Percentiles rank a stretch among this genome's conserved stretches.
Conservation (phyloP, 305 asterid species). For the Withania somnifera region DNA sequence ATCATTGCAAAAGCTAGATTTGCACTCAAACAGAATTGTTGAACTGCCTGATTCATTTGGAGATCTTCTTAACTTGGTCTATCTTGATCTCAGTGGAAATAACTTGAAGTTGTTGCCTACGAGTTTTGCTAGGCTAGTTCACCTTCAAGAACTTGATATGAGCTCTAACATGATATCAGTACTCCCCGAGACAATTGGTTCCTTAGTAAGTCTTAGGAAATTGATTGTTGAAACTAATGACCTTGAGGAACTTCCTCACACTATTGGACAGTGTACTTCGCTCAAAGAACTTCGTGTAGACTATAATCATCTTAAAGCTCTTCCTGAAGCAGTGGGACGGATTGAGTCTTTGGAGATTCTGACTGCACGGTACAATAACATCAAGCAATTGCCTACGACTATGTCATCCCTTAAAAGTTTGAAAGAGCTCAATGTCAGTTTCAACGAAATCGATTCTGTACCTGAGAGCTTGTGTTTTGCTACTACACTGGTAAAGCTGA, state of each 20-base stretch:
- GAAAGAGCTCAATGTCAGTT: constrained; percentile 72
- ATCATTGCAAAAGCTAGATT: constrained; percentile 53
- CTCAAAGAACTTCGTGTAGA: constrained; percentile 74
- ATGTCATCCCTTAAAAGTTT: constrained; percentile 64
- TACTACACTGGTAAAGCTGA: constrained; percentile 68
- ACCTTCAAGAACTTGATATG: constrained; percentile 69
- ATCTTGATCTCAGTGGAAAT: constrained; percentile 63
- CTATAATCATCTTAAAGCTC: constrained; percentile 83
- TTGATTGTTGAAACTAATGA: constrained; percentile 69
- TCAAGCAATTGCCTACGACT: constrained; percentile 77
- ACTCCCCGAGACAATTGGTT: constrained; percentile 80
- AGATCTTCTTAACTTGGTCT: constrained; percentile 53
- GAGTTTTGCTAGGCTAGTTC: constrained; percentile 40
- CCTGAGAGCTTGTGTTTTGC: constrained; percentile 98
- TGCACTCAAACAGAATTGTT: constrained; percentile 44
- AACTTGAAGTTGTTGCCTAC: constrained; percentile 59
- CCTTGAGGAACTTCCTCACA: constrained; percentile 83
- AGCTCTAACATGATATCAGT: constrained; percentile 64
- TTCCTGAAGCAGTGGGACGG: constrained; percentile 90
- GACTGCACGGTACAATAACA: constrained; percentile 74
- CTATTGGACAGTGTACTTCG: constrained; percentile 69
- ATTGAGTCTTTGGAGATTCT: constrained; percentile 65
- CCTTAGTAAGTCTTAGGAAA: constrained; percentile 54
- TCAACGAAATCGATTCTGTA: constrained; percentile 79
- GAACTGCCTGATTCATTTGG: constrained; percentile 73